These are phyloP conservation scores for Dipteronia sinensis DNA, from an alignment of 345 rosid genomes.

Conservation along the genomic window DNA sequence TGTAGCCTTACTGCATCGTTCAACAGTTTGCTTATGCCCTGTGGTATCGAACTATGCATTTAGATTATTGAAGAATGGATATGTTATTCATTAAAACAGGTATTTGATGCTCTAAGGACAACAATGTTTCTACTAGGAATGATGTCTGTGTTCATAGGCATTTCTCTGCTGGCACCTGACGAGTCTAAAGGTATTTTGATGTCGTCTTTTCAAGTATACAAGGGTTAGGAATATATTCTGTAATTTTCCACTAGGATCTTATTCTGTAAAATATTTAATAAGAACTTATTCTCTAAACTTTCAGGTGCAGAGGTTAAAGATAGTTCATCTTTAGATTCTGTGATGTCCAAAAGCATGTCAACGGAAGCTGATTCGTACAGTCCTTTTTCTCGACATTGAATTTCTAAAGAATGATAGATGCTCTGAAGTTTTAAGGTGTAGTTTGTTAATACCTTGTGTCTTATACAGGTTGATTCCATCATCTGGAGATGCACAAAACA, in stretches of 20 bases:
- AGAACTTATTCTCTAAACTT: constrained; percentile 20
- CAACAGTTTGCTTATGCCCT: constrained; percentile 8
- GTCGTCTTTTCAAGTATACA: neutral
- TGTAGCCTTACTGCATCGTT: neutral
- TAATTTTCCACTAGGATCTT: neutral
- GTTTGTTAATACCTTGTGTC: neutral
- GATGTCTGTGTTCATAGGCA: constrained; percentile 84
- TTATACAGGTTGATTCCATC: constrained; percentile 54
- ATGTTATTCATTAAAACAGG: constrained; percentile 48
- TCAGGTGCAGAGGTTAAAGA: constrained; percentile 81
- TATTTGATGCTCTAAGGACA: constrained; percentile 79
- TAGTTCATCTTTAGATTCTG: constrained; percentile 49
- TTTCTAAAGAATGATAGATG: neutral
- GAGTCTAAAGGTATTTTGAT: constrained; percentile 64
- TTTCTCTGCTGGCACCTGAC: constrained; percentile 93
- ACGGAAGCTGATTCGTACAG: constrained; percentile 74
- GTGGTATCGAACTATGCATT: constrained; percentile 7
- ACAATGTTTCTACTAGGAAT: constrained; percentile 96
- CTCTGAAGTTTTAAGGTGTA: neutral
- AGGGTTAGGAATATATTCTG: neutral
- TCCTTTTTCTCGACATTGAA: neutral
- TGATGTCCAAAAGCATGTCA: constrained; percentile 53
- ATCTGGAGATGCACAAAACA: constrained; percentile 55
- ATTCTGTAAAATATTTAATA: constrained; percentile 26
- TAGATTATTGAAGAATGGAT: neutral